A percentile compares a stretch with the other conserved stretches of the same genome.
phyloP scores from a whole-genome alignment of 73 alveolate genomes.

The Tetrahymena thermophila region DNA sequence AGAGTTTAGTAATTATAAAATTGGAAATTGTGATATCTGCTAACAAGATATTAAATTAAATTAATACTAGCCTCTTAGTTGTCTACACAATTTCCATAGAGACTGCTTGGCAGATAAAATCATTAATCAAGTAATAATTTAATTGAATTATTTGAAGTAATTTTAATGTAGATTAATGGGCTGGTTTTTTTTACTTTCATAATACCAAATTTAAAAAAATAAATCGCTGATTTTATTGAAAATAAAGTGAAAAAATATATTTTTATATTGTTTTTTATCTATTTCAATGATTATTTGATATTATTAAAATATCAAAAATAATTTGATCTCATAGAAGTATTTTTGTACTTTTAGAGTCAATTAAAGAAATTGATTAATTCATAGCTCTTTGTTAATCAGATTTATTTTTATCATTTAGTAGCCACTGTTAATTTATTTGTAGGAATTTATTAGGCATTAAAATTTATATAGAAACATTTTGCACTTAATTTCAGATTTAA shows the following conservation, averaged over 20 bases:
- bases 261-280: too few relatives aligned
- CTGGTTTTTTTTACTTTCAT: too few relatives aligned
- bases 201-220: too few relatives aligned
- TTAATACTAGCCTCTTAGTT: neutral
- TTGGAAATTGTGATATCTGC: constrained; percentile 1
- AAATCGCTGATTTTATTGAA: too few relatives aligned
- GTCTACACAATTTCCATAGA: neutral
- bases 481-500: neutral
- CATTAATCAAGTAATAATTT: neutral
- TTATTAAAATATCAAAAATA: too few relatives aligned
- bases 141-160: neutral
- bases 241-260: too few relatives aligned
- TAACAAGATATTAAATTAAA: neutral
- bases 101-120: neutral
- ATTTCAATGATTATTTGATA: too few relatives aligned
- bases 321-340: too few relatives aligned
- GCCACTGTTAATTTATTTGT: neutral
- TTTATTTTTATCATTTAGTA: neutral
- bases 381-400: too few relatives aligned
- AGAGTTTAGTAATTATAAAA: neutral
- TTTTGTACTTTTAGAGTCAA: too few relatives aligned
- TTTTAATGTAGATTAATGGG: too few relatives aligned
- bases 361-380: too few relatives aligned
- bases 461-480: neutral
- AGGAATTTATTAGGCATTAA: neutral